Evolutionary conservation across 768 basidiomycete genomes (phyloP).

Genomic region (Lenzites betulinus): DNA sequence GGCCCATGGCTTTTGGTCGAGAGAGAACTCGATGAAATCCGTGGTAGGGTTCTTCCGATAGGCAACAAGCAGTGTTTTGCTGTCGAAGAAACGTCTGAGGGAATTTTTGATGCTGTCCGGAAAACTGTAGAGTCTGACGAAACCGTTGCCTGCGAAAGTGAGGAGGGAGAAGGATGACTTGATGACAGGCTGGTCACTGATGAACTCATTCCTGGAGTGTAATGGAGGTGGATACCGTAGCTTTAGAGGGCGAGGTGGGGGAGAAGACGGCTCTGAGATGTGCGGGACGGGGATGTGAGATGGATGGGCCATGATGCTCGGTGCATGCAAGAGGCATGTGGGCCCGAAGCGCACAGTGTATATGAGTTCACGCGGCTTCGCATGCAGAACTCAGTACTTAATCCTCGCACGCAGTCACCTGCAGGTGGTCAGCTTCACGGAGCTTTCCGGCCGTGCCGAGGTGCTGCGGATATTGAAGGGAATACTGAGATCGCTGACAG

Average conservation of each 20-base stretch:
- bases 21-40: constrained; percentile 64
- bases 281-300: constrained; percentile 21
- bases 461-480: too few relatives aligned
- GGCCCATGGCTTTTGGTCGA: constrained; percentile 74
- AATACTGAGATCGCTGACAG: too few relatives aligned
- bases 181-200: constrained; percentile 54
- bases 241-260: constrained; percentile 32
- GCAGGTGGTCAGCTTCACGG: too few relatives aligned
- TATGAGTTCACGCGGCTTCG: too few relatives aligned
- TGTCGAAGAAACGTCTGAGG: constrained; percentile 59
- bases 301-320: constrained; percentile 30
- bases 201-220: constrained; percentile 61
- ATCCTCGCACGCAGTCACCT: too few relatives aligned
- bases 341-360: too few relatives aligned
- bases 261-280: constrained; percentile 20
- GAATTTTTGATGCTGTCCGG: constrained; percentile 50
- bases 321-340: constrained; percentile 20
- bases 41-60: constrained; percentile 57
- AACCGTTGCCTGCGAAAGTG: constrained; percentile 63
- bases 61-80: constrained; percentile 42
- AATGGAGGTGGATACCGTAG: constrained; percentile 56
- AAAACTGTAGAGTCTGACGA: constrained; percentile 73
- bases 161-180: constrained; percentile 72
- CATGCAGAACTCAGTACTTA: too few relatives aligned
- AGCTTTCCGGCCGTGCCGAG: too few relatives aligned